Base-by-base conservation (phyloP, 2,329 filamentous ascomycete genomes). In the Xylaria sp. region DNA sequence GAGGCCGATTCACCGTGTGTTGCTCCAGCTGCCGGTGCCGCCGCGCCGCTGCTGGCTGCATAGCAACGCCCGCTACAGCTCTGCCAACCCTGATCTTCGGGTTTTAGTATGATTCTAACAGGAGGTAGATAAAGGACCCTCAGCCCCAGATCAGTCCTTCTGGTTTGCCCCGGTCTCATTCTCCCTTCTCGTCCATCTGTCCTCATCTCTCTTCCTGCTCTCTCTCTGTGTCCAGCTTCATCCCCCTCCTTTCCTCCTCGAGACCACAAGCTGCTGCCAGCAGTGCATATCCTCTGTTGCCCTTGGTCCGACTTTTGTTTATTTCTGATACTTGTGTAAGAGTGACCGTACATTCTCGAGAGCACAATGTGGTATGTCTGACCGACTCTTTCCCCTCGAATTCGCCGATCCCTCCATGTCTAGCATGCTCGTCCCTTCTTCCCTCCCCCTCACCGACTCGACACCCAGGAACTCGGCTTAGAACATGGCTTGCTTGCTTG, bases 341-440 rank as follows among this genome's bases (percentile, higher is more conserved):
- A 68, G 56, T 56, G 36, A 63, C 57, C 55, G 36, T 59, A 42
- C 38, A 49, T 33, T 5, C 61, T 45, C 66, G 33, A 69, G 63
- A 66, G 61, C 74, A 77, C 72, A 62, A 77, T 77, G 76, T 77
- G 76, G 76, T 77, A 77, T 64, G 76, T 77, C 61, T 65, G 59
- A 72, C 67, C 61, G 63, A 72, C 47, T 65, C 58, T 63, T 57
- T 31, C 36, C 36, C 45, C 49, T 53, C 49, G 56, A 38, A 31
- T 56, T 38, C 36, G 47, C 47, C 55, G 42, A 59, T 56, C 49
- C 57, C 53, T n/a, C 57, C 51, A 44, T 45, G 36, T 61, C 7
- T 22, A 49, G 27, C 50, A 38, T 33, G 22, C 22, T 29, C 45
- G 62, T 42, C 27, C 50, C 39, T 60, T 9, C 36, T 20, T n/a